phyloP scores from a whole-genome alignment of 2,329 filamentous ascomycete genomes.

The Talaromyces islandicus region DNA sequence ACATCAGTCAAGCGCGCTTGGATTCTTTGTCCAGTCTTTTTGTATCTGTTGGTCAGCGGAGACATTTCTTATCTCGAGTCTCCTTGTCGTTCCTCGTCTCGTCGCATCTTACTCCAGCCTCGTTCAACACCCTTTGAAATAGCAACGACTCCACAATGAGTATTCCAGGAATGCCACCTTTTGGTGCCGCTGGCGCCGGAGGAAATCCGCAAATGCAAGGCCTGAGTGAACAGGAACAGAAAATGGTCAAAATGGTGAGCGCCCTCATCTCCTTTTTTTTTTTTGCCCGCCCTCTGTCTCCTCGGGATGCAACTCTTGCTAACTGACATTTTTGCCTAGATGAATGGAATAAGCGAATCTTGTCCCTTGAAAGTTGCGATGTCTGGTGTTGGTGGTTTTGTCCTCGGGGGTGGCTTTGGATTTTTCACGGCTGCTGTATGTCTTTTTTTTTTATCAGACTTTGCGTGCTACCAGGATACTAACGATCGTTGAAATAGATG shows the following conservation, averaged over 20 bases:
- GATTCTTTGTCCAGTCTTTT: neutral
- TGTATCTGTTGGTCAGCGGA: neutral
- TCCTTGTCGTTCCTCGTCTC: neutral
- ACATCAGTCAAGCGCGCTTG: neutral
- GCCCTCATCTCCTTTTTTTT: neutral
- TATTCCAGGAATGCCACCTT: conserved; percentile 28
- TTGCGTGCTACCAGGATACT: conserved; percentile 1
- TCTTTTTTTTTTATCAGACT: neutral
- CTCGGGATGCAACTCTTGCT: conserved; percentile 2
- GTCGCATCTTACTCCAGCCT: neutral
- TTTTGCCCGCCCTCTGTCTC: neutral
- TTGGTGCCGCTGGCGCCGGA: conserved; percentile 23
- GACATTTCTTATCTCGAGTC: neutral
- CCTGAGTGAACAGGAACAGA: conserved; percentile 42
- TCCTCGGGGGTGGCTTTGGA: conserved; percentile 86
- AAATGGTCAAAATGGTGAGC: conserved; percentile 42
- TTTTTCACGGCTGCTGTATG: conserved; percentile 95
- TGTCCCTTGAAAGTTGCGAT: conserved; percentile 84
- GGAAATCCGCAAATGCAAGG: conserved; percentile 24
- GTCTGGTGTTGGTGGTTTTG: conserved; percentile 89
- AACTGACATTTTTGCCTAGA: conserved; percentile 43
- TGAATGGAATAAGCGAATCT: conserved; percentile 83
- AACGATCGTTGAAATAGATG: conserved; percentile 57
- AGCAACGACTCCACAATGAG: conserved; percentile 21
- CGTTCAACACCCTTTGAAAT: neutral